Conservation (phyloP, 306 rosid genomes). For the Dalbergia cultrata region DNA sequence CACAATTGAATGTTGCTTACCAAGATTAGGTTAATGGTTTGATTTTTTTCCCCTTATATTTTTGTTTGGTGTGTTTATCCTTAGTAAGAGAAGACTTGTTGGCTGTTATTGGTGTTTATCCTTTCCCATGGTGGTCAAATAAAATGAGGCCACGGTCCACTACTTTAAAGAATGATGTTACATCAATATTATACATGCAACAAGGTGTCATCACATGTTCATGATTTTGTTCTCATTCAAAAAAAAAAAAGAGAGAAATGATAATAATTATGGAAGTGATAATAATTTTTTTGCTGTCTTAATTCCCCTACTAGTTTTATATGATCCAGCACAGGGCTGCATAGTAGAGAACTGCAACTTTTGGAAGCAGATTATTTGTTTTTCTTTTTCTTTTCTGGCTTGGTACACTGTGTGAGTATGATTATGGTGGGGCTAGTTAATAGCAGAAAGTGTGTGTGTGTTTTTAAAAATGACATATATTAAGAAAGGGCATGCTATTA, state of each 20-base stretch:
- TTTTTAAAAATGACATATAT: no score
- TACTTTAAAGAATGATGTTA: slow-evolving; percentile 42
- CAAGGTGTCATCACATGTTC: slow-evolving; percentile 28
- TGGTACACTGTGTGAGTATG: no score
- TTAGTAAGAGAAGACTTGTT: no score
- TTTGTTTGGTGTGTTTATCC: background rate
- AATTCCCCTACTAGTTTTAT: no score
- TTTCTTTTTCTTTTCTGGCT: no score
- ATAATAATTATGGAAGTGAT: background rate
- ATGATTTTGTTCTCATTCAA: slow-evolving; percentile 43
- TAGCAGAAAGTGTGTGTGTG: no score
- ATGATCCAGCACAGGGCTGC: no score
- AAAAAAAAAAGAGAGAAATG: background rate
- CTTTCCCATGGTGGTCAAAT: slow-evolving; percentile 29
- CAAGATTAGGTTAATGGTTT: slow-evolving; percentile 48
- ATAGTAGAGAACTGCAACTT: no score
- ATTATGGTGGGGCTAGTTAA: no score
- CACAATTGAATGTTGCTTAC: slow-evolving; percentile 53
- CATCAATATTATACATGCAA: slow-evolving; percentile 35
- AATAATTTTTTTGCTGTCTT: background rate
- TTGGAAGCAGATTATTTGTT: no score
- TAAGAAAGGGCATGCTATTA: no score
- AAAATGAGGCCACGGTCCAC: slow-evolving; percentile 22
- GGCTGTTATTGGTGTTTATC: background rate
- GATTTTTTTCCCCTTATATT: background rate